Percentiles rank a stretch among this genome's conserved stretches.
phyloP scores from a whole-genome alignment of 2,329 filamentous ascomycete genomes.

The Apiospora rasikravindrae region DNA sequence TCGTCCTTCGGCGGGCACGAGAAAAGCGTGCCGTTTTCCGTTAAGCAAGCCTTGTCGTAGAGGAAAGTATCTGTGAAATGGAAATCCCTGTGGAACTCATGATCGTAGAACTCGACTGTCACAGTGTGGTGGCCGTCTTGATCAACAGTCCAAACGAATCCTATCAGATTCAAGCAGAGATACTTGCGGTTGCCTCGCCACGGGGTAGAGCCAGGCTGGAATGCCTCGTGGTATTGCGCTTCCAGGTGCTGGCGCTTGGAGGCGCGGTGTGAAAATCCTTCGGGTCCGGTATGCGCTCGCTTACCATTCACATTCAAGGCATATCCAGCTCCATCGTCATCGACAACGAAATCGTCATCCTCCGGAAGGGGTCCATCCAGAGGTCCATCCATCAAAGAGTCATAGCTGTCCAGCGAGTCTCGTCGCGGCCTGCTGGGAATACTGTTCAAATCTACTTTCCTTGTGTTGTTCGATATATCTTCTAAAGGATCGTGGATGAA shows the following conservation, averaged over 20 bases:
- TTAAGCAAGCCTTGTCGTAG: conserved; percentile 94
- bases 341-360: conserved; percentile 84
- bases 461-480: conserved; percentile 71
- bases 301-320: conserved; percentile 61
- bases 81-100: conserved; percentile 89
- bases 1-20: conserved; percentile 75
- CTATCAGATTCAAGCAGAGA: conserved; percentile 89
- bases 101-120: conserved; percentile 97
- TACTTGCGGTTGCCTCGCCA: conserved; percentile 96
- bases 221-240: conserved; percentile 78
- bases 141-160: conserved; percentile 96
- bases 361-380: conserved; percentile 58
- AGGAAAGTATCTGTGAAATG: conserved; percentile 96
- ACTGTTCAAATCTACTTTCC: conserved; percentile 58
- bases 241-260: conserved; percentile 58
- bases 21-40: conserved; percentile 84
- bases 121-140: conserved; percentile 94
- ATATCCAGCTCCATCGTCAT: conserved; percentile 95
- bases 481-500: conserved; percentile 82
- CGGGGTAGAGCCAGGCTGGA: conserved; percentile 93
- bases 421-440: conserved; percentile 58
- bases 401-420: conserved; percentile 76
- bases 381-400: conserved; percentile 74
- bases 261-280: conserved; percentile 49
- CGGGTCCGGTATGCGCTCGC: conserved; percentile 57